phyloP scores from a whole-genome alignment of 139 green algal genomes.

The Chlorella vulgaris region DNA sequence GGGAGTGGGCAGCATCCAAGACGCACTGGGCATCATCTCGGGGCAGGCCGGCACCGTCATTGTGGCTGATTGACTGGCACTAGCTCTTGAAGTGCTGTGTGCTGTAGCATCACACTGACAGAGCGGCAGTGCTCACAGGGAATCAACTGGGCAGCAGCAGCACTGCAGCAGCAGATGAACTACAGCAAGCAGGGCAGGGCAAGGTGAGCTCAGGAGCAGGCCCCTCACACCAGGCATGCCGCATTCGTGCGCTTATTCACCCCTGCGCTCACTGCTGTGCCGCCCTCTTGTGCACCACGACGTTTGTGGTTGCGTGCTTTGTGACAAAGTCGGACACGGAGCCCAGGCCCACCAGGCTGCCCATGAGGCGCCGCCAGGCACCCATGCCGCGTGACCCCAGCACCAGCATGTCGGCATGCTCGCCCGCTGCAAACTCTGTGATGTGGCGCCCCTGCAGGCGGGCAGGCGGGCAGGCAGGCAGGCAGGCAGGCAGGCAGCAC shows the following conservation, averaged over 20 bases:
- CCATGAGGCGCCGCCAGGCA: slow-evolving; percentile 18
- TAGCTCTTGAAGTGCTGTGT: background rate
- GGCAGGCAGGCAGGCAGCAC: no score
- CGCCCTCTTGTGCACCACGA: slow-evolving; percentile 10
- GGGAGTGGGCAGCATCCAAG: slow-evolving; percentile 30
- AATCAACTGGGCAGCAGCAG: no score
- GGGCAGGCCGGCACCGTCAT: slow-evolving; percentile 31
- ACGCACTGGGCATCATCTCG: slow-evolving; percentile 28
- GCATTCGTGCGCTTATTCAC: background rate
- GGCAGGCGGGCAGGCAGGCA: background rate
- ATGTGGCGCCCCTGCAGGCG: slow-evolving; percentile 33
- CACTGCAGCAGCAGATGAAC: no score
- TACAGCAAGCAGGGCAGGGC: no score
- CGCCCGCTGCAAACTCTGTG: slow-evolving; percentile 32
- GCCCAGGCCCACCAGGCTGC: slow-evolving; percentile 46
- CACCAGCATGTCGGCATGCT: slow-evolving; percentile 56
- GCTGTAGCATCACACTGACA: background rate
- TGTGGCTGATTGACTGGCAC: background rate
- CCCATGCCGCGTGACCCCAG: slow-evolving; percentile 57
- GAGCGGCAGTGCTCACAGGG: no score
- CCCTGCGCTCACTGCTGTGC: background rate
- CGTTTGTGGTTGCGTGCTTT: slow-evolving; percentile 44
- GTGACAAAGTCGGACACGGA: slow-evolving; percentile 52
- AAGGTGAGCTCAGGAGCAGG: no score
- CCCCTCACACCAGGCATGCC: no score